Conservation (phyloP, 192 early-diverging fungal genomes). For the Chytriomyces sp. region DNA sequence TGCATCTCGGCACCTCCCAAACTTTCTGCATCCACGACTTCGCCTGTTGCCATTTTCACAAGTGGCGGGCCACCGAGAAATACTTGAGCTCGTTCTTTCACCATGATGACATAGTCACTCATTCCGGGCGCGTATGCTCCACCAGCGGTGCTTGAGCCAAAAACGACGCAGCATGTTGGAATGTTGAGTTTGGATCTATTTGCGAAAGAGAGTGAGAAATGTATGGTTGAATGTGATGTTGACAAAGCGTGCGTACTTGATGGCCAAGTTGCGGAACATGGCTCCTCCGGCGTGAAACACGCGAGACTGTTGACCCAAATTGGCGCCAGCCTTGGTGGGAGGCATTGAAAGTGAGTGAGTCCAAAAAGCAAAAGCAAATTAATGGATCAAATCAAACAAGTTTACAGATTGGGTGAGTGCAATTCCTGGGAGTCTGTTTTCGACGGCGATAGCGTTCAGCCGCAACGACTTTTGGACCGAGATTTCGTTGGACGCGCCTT, state of each 20-base stretch:
- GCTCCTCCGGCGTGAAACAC: constrained; percentile 71
- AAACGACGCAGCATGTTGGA: constrained; percentile 67
- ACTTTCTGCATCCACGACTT: constrained; percentile 66
- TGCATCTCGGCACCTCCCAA: constrained; percentile 76
- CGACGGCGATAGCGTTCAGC: constrained; percentile 58
- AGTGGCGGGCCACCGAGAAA: constrained; percentile 72
- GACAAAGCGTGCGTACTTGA: constrained; percentile 40
- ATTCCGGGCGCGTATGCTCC: constrained; percentile 70
- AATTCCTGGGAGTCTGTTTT: constrained; percentile 65
- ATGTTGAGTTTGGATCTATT: constrained; percentile 63
- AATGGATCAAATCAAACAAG: not conserved
- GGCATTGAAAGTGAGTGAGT: not conserved
- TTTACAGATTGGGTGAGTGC: constrained; percentile 64
- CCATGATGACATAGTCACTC: constrained; percentile 72
- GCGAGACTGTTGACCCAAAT: constrained; percentile 67
- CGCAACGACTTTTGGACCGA: constrained; percentile 61
- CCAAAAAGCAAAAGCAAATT: not conserved
- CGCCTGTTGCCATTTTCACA: constrained; percentile 73
- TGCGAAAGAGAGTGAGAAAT: not conserved
- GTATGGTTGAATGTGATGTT: not conserved
- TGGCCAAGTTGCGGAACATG: constrained; percentile 63
- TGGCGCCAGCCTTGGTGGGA: constrained; percentile 62
- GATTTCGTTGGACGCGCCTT: constrained; percentile 64
- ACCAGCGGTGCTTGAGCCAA: constrained; percentile 71
- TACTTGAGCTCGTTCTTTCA: constrained; percentile 71